Evolutionary conservation across 352 stramenopile genomes (phyloP).

Genomic region (Phytophthora hybrid): DNA sequence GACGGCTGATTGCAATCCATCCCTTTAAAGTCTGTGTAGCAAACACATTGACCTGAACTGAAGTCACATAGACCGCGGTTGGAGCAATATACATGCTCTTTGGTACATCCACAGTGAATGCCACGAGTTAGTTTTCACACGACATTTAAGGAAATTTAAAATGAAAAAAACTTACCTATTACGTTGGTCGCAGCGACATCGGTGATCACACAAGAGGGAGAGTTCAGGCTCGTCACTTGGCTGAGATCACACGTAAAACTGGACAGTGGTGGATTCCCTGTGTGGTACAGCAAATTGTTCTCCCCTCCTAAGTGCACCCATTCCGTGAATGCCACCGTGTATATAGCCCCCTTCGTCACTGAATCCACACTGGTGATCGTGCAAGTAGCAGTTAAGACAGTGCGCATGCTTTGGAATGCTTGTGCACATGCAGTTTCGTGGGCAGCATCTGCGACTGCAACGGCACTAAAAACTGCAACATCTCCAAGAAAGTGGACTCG

Average conservation of each 20-base stretch:
- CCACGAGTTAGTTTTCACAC: background rate
- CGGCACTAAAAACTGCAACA: conserved; percentile 51
- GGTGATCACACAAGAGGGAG: conserved; percentile 70
- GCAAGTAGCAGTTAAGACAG: conserved; percentile 53
- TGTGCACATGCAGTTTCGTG: conserved; percentile 46
- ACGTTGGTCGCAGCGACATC: conserved; percentile 63
- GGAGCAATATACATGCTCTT: conserved; percentile 84
- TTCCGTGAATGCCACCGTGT: conserved; percentile 74
- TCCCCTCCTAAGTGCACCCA: conserved; percentile 70
- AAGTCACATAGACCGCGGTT: conserved; percentile 87
- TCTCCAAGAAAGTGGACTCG: conserved; percentile 62
- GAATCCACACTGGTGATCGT: conserved; percentile 40
- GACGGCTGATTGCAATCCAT: conserved; percentile 76
- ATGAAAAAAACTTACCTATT: conserved; percentile 46
- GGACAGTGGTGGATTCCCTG: conserved; percentile 73
- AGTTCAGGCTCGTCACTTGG: conserved; percentile 50
- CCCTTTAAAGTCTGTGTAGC: conserved; percentile 80
- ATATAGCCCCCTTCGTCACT: conserved; percentile 57
- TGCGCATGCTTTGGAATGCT: conserved; percentile 55
- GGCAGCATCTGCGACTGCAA: conserved; percentile 38
- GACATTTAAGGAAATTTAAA: background rate
- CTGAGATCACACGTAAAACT: conserved; percentile 85
- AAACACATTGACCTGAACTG: conserved; percentile 65
- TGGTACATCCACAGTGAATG: background rate
- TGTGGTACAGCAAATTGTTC: conserved; percentile 87